A percentile compares a stretch with the other conserved stretches of the same genome.
Evolutionary conservation across 768 basidiomycete species (phyloP).

Genomic region (Termitomyces sp.): DNA sequence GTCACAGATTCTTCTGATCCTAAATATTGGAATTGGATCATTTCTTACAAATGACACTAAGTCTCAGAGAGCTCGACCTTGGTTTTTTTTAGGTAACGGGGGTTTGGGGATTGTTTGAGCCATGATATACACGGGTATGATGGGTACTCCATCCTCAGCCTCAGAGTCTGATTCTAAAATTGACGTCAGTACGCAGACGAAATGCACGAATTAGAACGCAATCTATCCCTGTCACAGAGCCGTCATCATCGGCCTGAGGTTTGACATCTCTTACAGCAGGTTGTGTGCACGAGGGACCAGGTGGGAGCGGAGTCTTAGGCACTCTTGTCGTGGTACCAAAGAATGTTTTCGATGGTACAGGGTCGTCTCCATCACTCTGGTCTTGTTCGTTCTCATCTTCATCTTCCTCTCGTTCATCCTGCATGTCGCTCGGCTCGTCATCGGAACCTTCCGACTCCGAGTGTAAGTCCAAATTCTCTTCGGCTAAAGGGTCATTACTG

Average conservation of each 20-base stretch:
- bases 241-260: slow-evolving; percentile 18
- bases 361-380: slow-evolving; percentile 22
- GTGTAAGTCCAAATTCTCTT: slow-evolving; percentile 41
- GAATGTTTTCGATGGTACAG: slow-evolving; percentile 19
- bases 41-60: neutral
- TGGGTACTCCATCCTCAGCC: slow-evolving; percentile 1
- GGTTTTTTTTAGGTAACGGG: slow-evolving; percentile 4
- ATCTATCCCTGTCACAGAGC: slow-evolving; percentile 35
- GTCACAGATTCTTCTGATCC: slow-evolving; percentile 17
- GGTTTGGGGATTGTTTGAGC: neutral
- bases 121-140: neutral
- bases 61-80: slow-evolving; percentile 3
- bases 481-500: slow-evolving; percentile 17
- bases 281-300: neutral
- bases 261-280: neutral
- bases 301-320: slow-evolving; percentile 9
- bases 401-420: slow-evolving; percentile 6
- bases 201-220: neutral
- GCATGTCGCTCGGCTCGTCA: slow-evolving; percentile 15
- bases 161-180: slow-evolving; percentile 25
- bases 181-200: neutral
- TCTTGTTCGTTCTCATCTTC: slow-evolving; percentile 19
- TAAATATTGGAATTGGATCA: neutral
- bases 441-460: slow-evolving; percentile 48
- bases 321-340: slow-evolving; percentile 7